Conservation (phyloP, 1,284 basidiomycete species). For the Salmacisia buchloeana region DNA sequence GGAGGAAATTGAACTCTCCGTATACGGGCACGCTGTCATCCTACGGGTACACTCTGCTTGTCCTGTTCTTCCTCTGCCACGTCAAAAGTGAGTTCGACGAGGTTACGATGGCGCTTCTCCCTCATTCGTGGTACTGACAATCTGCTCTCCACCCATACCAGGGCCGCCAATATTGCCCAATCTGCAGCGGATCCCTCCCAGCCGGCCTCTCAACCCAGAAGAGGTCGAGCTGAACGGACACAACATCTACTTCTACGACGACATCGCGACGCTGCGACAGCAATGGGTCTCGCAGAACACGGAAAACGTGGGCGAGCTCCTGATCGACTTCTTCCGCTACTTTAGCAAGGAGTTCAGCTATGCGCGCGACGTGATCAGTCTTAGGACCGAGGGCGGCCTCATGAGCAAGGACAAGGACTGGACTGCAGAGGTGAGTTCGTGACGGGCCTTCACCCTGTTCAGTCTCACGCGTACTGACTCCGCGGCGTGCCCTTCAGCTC, state of each 20-base stretch:
- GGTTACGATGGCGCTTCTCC: neutral
- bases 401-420: conserved; percentile 85
- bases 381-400: conserved; percentile 68
- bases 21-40: conserved; percentile 94
- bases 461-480: neutral
- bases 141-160: neutral
- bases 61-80: conserved; percentile 93
- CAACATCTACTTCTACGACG: conserved; percentile 81
- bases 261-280: conserved; percentile 81
- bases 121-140: neutral
- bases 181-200: conserved; percentile 50
- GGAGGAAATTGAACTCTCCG: conserved; percentile 95
- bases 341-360: conserved; percentile 90
- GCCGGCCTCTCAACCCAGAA: conserved; percentile 54
- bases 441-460: conserved; percentile 54
- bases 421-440: conserved; percentile 78
- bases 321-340: conserved; percentile 97
- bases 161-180: conserved; percentile 44
- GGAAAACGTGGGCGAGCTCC: conserved; percentile 87
- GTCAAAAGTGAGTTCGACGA: conserved; percentile 61
- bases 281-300: conserved; percentile 90
- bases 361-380: conserved; percentile 82
- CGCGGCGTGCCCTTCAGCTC: conserved; percentile 7
- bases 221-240: conserved; percentile 66
- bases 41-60: conserved; percentile 94